Base-by-base conservation (phyloP, 176 grass and related monocot species). In the Eragrostis curvula region DNA sequence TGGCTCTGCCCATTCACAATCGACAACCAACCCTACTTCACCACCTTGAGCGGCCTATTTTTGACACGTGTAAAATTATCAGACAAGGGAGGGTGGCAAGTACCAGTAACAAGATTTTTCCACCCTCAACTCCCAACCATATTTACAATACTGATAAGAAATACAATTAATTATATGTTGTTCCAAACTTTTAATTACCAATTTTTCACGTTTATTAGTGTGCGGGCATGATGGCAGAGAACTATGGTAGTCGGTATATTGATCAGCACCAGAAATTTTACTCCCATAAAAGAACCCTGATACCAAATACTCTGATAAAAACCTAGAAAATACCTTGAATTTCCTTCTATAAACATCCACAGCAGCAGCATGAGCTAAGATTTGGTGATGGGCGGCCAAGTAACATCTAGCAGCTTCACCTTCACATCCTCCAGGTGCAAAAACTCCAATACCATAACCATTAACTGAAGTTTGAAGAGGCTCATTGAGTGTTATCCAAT, bases 1-100 rank as follows among this genome's bases (percentile, higher is more conserved):
- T 66, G 96, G 73, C 47, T 96, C 96, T 50, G 96, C 96, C 96
- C 93, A 99, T 88, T 99, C 96, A 90, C 96, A 96, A 66, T 98
- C 96, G n/a, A 98, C 16, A 82, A 87, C 90, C n/a, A 98, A 74
- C 5, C 90, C 93, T 74, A 98, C 85, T 87, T 91, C 82, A 78
- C 96, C 96, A 88, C 87, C 92, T 98, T 98, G 96, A 73, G 67
- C 23, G 85, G 61, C 88, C 96, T 98, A 78, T 75, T 70, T 84
- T 68, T 39, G 3, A 82, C 82, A 18, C 20, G 78, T 55, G 71
- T 58, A 73, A 82, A 86, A 86, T 68, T 8, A 82, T 90, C 73
- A 88, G 78, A 51, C 53, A 75, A 28, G n/a, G n/a, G n/a, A 79
- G 55, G 7, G 8, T 41, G 68, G 13, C 20, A 70, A 60, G 69